Conservation (phyloP, 441 rosid genomes). For the Syzygium syzygioides region DNA sequence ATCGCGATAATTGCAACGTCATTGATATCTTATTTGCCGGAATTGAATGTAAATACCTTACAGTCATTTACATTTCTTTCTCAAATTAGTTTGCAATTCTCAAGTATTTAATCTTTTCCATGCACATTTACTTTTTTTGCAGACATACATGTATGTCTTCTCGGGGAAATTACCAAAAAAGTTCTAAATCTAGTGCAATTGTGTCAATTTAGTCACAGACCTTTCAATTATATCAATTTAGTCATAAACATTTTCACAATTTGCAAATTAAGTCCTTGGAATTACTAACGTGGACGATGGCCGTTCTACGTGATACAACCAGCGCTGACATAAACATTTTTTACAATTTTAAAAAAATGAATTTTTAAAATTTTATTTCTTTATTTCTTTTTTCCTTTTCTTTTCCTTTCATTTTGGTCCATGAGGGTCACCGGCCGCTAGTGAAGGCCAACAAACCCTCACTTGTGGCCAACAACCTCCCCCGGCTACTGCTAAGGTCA, state of each 20-base stretch:
- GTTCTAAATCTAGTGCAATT: not conserved
- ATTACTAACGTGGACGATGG: rapidly evolving
- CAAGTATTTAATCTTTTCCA: not conserved
- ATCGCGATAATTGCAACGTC: not conserved
- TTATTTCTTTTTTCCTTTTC: not conserved
- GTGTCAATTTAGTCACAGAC: rapidly evolving
- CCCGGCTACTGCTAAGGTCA: rapidly evolving
- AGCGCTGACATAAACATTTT: not conserved
- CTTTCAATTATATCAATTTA: rapidly evolving
- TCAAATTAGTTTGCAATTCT: not conserved
- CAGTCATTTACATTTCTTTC: not conserved
- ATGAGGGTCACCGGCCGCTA: no score
- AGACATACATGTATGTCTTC: not conserved
- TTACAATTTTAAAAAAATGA: not conserved
- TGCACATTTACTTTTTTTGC: not conserved
- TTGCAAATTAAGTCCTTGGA: rapidly evolving
- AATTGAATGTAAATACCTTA: not conserved
- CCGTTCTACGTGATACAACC: rapidly evolving
- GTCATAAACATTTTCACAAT: rapidly evolving
- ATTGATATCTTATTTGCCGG: not conserved
- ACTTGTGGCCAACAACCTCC: rapidly evolving
- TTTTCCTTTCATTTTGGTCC: no score
- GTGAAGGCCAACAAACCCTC: not conserved
- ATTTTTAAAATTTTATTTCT: not conserved
- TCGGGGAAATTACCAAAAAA: rapidly evolving